These are phyloP conservation scores for Adansonia gregorii DNA, from an alignment of 441 rosid species.

Conservation along the genomic window DNA sequence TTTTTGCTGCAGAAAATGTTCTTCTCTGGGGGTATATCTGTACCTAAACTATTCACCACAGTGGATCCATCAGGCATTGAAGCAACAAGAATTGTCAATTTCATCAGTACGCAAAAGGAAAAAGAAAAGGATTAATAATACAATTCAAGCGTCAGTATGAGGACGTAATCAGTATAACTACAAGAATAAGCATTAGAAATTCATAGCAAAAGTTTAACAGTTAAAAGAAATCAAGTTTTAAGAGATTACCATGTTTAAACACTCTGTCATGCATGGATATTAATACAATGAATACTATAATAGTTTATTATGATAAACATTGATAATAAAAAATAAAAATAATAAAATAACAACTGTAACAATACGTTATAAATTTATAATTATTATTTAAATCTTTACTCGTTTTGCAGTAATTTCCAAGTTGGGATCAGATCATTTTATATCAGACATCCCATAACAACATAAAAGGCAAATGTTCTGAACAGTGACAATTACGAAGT, in stretches of 20 bases:
- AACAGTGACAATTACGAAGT: too few species aligned
- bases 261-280: too few species aligned
- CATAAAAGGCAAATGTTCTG: too few species aligned
- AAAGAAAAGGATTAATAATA: constrained; percentile 6
- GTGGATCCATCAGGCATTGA: constrained; percentile 31
- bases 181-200: not conserved
- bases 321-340: too few species aligned
- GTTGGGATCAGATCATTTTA: not conserved
- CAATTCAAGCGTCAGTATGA: not conserved
- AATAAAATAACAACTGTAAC: too few species aligned
- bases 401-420: too few species aligned
- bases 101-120: constrained; percentile 21
- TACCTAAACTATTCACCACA: constrained; percentile 39
- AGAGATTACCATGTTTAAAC: too few species aligned
- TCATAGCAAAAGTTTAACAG: not conserved
- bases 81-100: constrained; percentile 32
- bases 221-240: too few species aligned
- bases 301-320: too few species aligned
- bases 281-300: too few species aligned
- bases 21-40: constrained; percentile 47
- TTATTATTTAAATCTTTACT: too few species aligned
- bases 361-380: too few species aligned
- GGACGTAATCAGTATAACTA: not conserved
- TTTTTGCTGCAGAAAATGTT: constrained; percentile 40
- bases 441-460: not conserved